Base-by-base conservation (phyloP, 2,329 filamentous ascomycete species). In the Zarea fungicola region DNA sequence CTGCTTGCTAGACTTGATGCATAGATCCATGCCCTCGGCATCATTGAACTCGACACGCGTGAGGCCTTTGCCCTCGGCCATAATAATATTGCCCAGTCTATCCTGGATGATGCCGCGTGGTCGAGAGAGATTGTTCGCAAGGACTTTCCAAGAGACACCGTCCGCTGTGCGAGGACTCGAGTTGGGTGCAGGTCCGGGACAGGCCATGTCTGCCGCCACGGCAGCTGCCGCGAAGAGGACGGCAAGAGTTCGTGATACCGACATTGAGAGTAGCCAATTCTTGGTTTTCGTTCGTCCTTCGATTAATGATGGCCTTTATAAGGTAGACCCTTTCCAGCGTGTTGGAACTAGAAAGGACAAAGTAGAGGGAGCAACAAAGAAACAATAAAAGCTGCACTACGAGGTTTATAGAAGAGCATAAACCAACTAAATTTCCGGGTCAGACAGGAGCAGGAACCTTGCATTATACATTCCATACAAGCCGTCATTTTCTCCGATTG, bases 21-120 rank as follows among this genome's bases (percentile, higher is more conserved):
- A 44, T 10, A 44, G 42, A 21, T 44, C 42, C 42, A 44, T 36
- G 42, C 42, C 42, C 29, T 25, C 21, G 11, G 31, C 42, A 11
- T 26, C 14, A 23, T 44, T 22, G 13, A 44, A 21, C 22, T 44
- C 42, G 10, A 44, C 23, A 21, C 42, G 42, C 10, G 31, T 19
- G 6, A 44, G 6, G 1, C 42, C 42, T 13, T 28, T 35, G 14
- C 31, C 42, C 32, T 44, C 42, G 14, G 31, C 21, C 31, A 44
- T 23, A 31, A 44, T 29, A 13, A 44, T 19, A 22, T 44, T 44
- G 21, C 42, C 42, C 7, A 35, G 29, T 2, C 21, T 1, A 13
- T 44, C 42, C n/a, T 44, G 42, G 14, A 44, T 23, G 5, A 44
- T 19, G 18, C 21, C 18, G 22, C 42, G 18, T 6, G 42, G 42